phyloP scores from a whole-genome alignment of 148 eudicot species.

The Rhododendron griersonianum region DNA sequence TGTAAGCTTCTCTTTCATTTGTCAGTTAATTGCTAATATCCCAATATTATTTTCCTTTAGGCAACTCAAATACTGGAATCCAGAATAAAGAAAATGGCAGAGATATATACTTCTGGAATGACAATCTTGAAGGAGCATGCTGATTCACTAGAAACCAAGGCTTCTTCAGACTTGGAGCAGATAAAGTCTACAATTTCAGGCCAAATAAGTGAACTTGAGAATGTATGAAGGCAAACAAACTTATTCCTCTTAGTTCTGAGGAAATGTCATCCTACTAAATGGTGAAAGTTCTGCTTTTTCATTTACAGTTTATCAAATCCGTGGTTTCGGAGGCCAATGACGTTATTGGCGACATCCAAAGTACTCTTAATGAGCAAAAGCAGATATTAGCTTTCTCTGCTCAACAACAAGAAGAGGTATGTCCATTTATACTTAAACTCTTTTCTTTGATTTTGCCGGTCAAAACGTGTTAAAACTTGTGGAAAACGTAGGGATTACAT shows the following conservation, averaged over 20 bases:
- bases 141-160: slow-evolving; percentile 37
- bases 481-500: slow-evolving; percentile 48
- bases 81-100: slow-evolving; percentile 47
- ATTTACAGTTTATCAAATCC: slow-evolving; percentile 48
- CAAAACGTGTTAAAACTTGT: neutral
- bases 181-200: slow-evolving; percentile 37
- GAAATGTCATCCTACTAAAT: neutral
- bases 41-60: slow-evolving; percentile 22
- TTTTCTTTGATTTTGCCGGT: neutral
- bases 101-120: slow-evolving; percentile 43
- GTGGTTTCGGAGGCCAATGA: slow-evolving; percentile 56
- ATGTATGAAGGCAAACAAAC: slow-evolving; percentile 32
- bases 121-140: slow-evolving; percentile 43
- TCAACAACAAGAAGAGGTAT: slow-evolving; percentile 74
- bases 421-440: neutral
- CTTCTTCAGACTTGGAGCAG: slow-evolving; percentile 49
- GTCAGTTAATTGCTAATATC: slow-evolving; percentile 4
- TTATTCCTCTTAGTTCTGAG: neutral
- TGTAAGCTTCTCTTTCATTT: slow-evolving; percentile 29
- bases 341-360: slow-evolving; percentile 41
- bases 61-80: slow-evolving; percentile 53
- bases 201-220: slow-evolving; percentile 49
- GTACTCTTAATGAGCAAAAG: slow-evolving; percentile 47
- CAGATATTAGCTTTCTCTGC: slow-evolving; percentile 53
- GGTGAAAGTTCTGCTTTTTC: neutral